phyloP scores from a whole-genome alignment of 1,284 basidiomycete genomes.

The Boletellus deceptivus region DNA sequence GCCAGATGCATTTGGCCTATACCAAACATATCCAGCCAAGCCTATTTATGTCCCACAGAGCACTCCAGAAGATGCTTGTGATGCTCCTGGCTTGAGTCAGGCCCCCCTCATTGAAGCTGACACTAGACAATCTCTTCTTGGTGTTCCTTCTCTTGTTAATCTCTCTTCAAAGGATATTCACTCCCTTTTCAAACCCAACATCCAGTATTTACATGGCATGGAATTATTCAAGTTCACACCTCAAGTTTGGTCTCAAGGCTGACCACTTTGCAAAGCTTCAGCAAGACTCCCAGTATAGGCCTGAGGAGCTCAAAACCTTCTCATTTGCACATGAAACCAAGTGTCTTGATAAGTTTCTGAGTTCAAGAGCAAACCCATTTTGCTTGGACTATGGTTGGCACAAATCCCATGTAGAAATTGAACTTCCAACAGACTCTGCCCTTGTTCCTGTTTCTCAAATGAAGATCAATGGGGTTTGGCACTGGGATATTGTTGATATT shows the following conservation, averaged over 20 bases:
- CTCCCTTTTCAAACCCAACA: too few relatives aligned
- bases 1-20: background rate
- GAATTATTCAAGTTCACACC: too few relatives aligned
- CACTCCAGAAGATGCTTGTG: background rate
- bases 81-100: background rate
- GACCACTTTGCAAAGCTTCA: too few relatives aligned
- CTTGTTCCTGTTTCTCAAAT: background rate
- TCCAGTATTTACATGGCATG: too few relatives aligned
- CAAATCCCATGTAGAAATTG: background rate
- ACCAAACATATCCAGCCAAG: background rate
- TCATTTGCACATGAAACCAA: background rate
- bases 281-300: background rate
- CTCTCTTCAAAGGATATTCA: background rate
- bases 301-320: background rate
- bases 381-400: background rate
- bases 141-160: background rate
- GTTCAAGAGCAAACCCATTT: background rate
- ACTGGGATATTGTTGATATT: background rate
- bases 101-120: too few relatives aligned
- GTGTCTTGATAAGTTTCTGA: background rate
- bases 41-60: background rate
- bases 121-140: background rate
- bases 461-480: background rate
- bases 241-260: too few relatives aligned
- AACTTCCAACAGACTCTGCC: background rate